Evolutionary conservation across 768 basidiomycete species (phyloP).

Genomic region (Clitopilus hobsonii): DNA sequence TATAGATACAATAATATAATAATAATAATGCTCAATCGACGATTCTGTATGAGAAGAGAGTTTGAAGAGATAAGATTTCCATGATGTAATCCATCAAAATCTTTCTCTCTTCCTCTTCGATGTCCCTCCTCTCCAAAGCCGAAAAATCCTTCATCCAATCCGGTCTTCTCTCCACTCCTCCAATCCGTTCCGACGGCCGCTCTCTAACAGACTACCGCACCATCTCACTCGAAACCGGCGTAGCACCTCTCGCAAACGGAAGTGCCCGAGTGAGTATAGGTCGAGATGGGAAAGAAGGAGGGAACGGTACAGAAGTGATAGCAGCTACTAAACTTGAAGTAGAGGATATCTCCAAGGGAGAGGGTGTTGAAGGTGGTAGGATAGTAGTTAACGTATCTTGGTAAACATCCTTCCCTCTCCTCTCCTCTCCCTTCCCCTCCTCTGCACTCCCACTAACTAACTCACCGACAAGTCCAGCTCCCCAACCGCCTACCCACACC

Average conservation of each 20-base stretch:
- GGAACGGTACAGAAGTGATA: conserved; percentile 71
- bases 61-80: neutral
- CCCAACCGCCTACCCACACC: conserved; percentile 73
- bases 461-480: conserved; percentile 53
- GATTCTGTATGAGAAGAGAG: neutral
- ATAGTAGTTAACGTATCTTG: conserved; percentile 71
- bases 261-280: conserved; percentile 78
- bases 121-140: conserved; percentile 23
- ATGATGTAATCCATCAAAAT: conserved; percentile 2
- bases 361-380: conserved; percentile 52
- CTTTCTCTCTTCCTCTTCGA: neutral
- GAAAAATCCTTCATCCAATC: conserved; percentile 74
- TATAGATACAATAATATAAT: neutral
- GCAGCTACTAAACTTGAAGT: conserved; percentile 82
- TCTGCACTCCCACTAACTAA: conserved; percentile 8
- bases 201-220: conserved; percentile 59
- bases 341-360: conserved; percentile 43
- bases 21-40: neutral
- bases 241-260: conserved; percentile 79
- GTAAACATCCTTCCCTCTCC: too few species aligned
- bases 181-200: conserved; percentile 78
- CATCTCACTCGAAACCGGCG: conserved; percentile 71
- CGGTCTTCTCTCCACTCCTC: conserved; percentile 52
- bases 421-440: neutral
- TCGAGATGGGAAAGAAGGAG: conserved; percentile 42